Evolutionary conservation across 345 rosid genomes (phyloP).

Genomic region (Mercurialis annua): DNA sequence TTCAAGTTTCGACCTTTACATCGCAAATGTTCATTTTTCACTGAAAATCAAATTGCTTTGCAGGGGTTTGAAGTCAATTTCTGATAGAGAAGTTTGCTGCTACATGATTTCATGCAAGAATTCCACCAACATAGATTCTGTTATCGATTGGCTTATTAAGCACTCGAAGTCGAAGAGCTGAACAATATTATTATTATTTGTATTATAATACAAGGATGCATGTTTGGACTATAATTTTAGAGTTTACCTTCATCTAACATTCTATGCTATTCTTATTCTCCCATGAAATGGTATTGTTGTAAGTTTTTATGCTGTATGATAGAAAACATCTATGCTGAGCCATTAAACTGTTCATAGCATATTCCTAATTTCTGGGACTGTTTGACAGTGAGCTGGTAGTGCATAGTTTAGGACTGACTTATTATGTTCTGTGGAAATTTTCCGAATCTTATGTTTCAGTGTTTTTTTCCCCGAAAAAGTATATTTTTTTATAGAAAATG

Average conservation of each 20-base stretch:
- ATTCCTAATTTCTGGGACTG: too few relatives aligned
- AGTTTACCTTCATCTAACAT: neutral
- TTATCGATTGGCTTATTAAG: conserved; percentile 70
- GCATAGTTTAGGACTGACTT: too few relatives aligned
- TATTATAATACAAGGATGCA: neutral
- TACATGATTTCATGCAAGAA: conserved; percentile 74
- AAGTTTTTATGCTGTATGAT: neutral
- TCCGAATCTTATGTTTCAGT: too few relatives aligned
- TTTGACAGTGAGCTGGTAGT: too few relatives aligned
- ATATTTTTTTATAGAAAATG: too few relatives aligned
- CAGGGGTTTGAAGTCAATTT: conserved; percentile 57
- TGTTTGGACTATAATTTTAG: neutral
- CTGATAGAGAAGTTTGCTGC: conserved; percentile 61
- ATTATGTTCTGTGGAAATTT: too few relatives aligned
- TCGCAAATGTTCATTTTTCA: neutral
- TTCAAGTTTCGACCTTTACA: neutral
- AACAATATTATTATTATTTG: neutral
- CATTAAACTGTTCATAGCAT: too few relatives aligned
- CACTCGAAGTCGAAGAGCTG: conserved; percentile 62
- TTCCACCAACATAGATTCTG: conserved; percentile 62
- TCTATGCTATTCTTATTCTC: neutral
- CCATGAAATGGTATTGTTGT: too few relatives aligned
- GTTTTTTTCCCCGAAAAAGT: too few relatives aligned
- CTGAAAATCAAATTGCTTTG: neutral
- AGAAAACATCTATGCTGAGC: neutral